A percentile compares a stretch with the other conserved stretches of the same genome.
Evolutionary conservation across 495 filamentous ascomycete species (phyloP).

Genomic region (Hypoxylon fuscum): DNA sequence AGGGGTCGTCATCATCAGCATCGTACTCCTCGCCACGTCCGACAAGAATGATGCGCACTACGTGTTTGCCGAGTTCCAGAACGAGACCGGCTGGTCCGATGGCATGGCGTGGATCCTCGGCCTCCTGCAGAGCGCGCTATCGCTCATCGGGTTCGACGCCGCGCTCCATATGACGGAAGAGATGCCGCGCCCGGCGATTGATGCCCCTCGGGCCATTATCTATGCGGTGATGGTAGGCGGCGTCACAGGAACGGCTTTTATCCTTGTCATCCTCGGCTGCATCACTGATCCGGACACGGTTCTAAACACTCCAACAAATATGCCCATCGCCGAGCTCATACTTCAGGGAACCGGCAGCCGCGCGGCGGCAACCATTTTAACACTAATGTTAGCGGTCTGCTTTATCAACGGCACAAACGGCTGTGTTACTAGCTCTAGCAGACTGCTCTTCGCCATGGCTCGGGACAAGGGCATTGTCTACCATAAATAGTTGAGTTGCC

Average conservation of each 20-base stretch:
- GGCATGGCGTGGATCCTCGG: slow-evolving; percentile 71
- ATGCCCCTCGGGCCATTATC: slow-evolving; percentile 50
- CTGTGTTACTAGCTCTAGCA: slow-evolving; percentile 61
- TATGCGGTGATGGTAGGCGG: slow-evolving; percentile 48
- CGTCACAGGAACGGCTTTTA: slow-evolving; percentile 46
- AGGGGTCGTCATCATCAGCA: slow-evolving; percentile 49
- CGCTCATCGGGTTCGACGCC: slow-evolving; percentile 70
- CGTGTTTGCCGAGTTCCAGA: slow-evolving; percentile 67
- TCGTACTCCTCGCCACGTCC: slow-evolving; percentile 48
- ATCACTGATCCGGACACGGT: slow-evolving; percentile 45
- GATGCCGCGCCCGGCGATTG: slow-evolving; percentile 48
- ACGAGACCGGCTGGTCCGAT: slow-evolving; percentile 69
- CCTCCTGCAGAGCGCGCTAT: slow-evolving; percentile 68
- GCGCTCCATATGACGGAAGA: slow-evolving; percentile 69
- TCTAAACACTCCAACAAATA: slow-evolving; percentile 48
- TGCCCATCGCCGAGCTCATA: slow-evolving; percentile 57
- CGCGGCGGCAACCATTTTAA: slow-evolving; percentile 44
- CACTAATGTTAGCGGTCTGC: slow-evolving; percentile 47
- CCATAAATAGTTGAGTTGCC: slow-evolving; percentile 43
- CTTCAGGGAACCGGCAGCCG: slow-evolving; percentile 45
- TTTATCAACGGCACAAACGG: slow-evolving; percentile 51
- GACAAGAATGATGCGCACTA: slow-evolving; percentile 51
- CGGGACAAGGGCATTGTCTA: slow-evolving; percentile 64
- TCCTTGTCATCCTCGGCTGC: slow-evolving; percentile 48
- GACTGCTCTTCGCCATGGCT: slow-evolving; percentile 65